phyloP scores from a whole-genome alignment of 352 stramenopile genomes.

The Phytopythium delawarense region DNA sequence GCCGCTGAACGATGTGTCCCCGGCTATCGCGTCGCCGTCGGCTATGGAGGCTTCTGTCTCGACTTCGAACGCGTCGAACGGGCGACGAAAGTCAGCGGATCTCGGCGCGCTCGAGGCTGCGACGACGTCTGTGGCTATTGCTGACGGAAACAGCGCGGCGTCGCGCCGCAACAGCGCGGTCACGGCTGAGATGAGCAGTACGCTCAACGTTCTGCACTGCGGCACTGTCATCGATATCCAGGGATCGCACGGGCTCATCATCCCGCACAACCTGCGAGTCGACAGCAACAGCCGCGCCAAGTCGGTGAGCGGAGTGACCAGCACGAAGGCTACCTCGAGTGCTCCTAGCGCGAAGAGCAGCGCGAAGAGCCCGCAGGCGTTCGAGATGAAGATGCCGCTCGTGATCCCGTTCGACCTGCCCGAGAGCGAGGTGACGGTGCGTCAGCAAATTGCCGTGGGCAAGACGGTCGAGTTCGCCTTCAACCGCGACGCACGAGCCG shows the following conservation, averaged over 20 bases:
- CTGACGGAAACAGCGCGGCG: not conserved
- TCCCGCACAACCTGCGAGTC: constrained; percentile 58
- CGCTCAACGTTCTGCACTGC: constrained; percentile 67
- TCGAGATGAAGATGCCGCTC: constrained; percentile 48
- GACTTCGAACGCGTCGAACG: not conserved
- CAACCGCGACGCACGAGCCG: constrained; percentile 24
- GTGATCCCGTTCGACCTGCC: constrained; percentile 67
- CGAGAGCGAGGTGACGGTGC: constrained; percentile 31
- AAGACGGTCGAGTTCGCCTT: constrained; percentile 71
- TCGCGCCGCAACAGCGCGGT: constrained; percentile 11
- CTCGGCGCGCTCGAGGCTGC: constrained; percentile 27
- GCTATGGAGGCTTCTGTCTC: constrained; percentile 3
- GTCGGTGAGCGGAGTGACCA: constrained; percentile 4
- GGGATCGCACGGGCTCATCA: constrained; percentile 69
- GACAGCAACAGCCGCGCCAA: constrained; percentile 25
- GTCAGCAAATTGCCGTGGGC: constrained; percentile 52
- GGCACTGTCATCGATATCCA: constrained; percentile 78
- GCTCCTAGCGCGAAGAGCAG: constrained; percentile 1
- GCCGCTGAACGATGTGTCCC: constrained; percentile 40
- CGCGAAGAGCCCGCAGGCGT: constrained; percentile 10
- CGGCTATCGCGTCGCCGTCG: constrained; percentile 22
- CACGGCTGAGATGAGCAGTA: constrained; percentile 34
- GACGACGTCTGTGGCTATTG: constrained; percentile 4
- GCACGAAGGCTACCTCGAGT: not conserved
- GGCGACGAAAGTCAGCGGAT: constrained; percentile 26